Conservation (phyloP, 345 rosid genomes). For the Acer saccharum region DNA sequence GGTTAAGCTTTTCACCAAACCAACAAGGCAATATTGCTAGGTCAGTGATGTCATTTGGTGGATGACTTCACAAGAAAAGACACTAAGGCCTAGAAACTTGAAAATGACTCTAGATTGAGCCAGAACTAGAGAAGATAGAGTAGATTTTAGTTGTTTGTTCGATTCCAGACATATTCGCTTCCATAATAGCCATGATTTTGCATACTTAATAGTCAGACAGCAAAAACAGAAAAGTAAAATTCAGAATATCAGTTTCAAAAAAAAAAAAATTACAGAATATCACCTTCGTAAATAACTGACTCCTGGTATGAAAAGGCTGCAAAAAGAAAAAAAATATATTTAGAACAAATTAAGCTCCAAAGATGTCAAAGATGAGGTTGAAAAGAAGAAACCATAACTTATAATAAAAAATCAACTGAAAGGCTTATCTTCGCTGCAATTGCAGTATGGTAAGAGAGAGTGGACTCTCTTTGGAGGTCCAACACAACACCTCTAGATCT, state of each 20-base stretch:
- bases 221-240: neutral
- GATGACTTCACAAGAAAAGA: neutral
- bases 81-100: neutral
- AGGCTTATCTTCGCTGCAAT: neutral
- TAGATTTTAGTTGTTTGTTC: neutral
- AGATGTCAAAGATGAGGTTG: neutral
- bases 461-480: neutral
- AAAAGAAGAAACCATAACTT: neutral
- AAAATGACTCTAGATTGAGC: neutral
- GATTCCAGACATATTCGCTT: neutral
- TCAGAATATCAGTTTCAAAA: conserved; percentile 22
- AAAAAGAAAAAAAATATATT: conserved; percentile 16
- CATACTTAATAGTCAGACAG: neutral
- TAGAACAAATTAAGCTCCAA: neutral
- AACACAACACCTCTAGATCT: neutral
- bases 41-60: neutral
- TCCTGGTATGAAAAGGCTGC: conserved; percentile 93
- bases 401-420: neutral
- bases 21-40: neutral
- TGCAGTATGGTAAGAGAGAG: neutral
- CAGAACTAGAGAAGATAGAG: neutral
- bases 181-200: neutral
- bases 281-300: conserved; percentile 78
- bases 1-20: neutral
- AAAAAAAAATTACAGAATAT: neutral